phyloP scores from a whole-genome alignment of 2,329 filamentous ascomycete genomes.

The Penicillium sp. region DNA sequence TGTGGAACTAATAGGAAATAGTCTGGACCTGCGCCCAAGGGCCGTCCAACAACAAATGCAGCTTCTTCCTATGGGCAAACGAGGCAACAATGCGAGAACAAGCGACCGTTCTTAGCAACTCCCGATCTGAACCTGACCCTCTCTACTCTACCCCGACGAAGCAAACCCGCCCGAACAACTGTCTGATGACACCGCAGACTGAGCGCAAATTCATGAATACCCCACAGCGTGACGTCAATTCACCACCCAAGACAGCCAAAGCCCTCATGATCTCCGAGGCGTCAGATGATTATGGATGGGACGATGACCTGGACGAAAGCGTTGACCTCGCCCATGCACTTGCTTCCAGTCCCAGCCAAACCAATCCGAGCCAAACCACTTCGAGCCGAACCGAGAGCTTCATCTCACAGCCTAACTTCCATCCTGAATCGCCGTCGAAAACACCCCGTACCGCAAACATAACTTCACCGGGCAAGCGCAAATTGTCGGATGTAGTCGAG shows the following conservation, averaged over 20 bases:
- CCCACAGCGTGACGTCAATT: constrained; percentile 14
- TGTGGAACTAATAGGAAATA: constrained; percentile 13
- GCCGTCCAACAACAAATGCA: constrained; percentile 45
- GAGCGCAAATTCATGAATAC: constrained; percentile 20
- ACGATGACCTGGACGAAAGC: constrained; percentile 35
- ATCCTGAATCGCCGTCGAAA: constrained; percentile 38
- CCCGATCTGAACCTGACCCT: constrained; percentile 43
- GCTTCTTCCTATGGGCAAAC: constrained; percentile 60
- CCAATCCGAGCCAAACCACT: too few relatives aligned
- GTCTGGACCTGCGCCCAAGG: constrained; percentile 57
- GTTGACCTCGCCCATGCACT: constrained; percentile 20
- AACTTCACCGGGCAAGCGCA: constrained; percentile 40
- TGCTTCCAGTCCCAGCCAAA: constrained; percentile 7
- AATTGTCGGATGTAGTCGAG: constrained; percentile 26
- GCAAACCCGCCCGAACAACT: constrained; percentile 7
- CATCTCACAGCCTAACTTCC: constrained; percentile 32
- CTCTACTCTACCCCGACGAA: constrained; percentile 15
- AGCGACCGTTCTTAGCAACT: constrained; percentile 48
- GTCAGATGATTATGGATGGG: constrained; percentile 39
- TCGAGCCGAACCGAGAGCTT: too few relatives aligned
- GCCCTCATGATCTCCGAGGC: constrained; percentile 33
- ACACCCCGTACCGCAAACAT: constrained; percentile 30
- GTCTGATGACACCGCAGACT: constrained; percentile 37
- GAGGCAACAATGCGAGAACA: constrained; percentile 56
- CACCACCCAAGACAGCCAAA: constrained; percentile 28